Percentiles rank a stretch among this genome's conserved stretches.
These are phyloP conservation scores for Torulaspora indica DNA, from an alignment of 805 yeast species.

Conservation along the genomic window DNA sequence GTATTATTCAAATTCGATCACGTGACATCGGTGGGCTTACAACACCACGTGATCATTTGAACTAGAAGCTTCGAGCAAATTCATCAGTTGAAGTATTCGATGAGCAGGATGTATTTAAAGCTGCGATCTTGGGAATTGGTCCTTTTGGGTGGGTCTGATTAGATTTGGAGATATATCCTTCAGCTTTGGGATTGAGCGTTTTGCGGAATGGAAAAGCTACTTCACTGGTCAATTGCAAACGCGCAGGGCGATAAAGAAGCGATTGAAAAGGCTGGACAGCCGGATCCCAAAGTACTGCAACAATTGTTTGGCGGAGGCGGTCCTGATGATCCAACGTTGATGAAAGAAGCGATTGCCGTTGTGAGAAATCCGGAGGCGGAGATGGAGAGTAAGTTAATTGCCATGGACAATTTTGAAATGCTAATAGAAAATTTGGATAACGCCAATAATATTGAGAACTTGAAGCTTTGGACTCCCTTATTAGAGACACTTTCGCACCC, in stretches of 20 bases:
- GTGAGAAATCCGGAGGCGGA: slow-evolving; percentile 55
- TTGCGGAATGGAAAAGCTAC: slow-evolving; percentile 72
- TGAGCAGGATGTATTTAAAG: not conserved
- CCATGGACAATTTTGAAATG: slow-evolving; percentile 91
- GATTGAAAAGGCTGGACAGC: slow-evolving; percentile 54
- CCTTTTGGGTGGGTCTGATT: too few species aligned
- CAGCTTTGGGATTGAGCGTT: not conserved
- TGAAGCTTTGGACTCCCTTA: slow-evolving; percentile 74
- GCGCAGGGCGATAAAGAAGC: slow-evolving; percentile 70
- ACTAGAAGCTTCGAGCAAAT: slow-evolving; percentile 12
- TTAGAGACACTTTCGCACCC: slow-evolving; percentile 48
- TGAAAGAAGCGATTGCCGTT: slow-evolving; percentile 70
- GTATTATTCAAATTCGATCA: not conserved
- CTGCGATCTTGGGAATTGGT: not conserved
- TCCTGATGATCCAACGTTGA: slow-evolving; percentile 82
- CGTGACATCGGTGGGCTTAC: not conserved
- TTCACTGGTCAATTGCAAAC: slow-evolving; percentile 88
- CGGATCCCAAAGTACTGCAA: slow-evolving; percentile 74
- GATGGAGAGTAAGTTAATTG: slow-evolving; percentile 60
- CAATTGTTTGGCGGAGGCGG: slow-evolving; percentile 70
- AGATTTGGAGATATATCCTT: slow-evolving; percentile 1
- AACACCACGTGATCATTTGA: not conserved
- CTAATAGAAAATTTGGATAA: slow-evolving; percentile 88
- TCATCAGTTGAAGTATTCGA: not conserved
- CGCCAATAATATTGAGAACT: slow-evolving; percentile 83